Evolutionary conservation across 306 rosid genomes (phyloP).

Genomic region (Clitoria ternatea): DNA sequence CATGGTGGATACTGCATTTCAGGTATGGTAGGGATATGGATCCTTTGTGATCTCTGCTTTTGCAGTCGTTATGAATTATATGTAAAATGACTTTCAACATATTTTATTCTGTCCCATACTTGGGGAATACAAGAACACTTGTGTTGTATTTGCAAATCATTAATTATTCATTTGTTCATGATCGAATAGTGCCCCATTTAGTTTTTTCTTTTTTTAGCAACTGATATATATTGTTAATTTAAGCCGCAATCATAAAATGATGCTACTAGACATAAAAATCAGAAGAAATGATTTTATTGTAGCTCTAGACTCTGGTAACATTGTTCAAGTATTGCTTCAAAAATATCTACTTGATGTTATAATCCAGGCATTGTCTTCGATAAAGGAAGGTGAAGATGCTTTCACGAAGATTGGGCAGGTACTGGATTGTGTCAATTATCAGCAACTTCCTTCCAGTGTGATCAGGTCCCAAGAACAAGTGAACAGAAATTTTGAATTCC

Average conservation of each 20-base stretch:
- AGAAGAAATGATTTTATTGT: neutral
- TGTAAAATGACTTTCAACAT: neutral
- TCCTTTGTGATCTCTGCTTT: slow-evolving; percentile 3
- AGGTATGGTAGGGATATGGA: slow-evolving; percentile 40
- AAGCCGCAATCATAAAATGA: neutral
- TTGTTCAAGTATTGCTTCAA: neutral
- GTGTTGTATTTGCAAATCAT: neutral
- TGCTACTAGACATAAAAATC: neutral
- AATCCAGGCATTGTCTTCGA: slow-evolving; percentile 58
- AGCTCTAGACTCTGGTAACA: neutral
- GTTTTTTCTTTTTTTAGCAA: neutral
- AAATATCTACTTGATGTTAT: neutral
- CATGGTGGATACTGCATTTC: slow-evolving; percentile 72
- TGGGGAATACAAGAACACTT: neutral
- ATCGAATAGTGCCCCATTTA: neutral
- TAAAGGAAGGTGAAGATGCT: slow-evolving; percentile 68
- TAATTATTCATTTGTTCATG: neutral
- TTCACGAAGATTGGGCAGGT: slow-evolving; percentile 45
- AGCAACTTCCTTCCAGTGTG: slow-evolving; percentile 31
- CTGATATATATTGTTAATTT: neutral
- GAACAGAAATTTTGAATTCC: slow-evolving; percentile 38
- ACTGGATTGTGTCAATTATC: slow-evolving; percentile 49
- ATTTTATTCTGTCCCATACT: neutral
- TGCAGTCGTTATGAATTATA: slow-evolving; percentile 7
- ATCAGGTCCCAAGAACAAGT: slow-evolving; percentile 44